Evolutionary conservation across 768 basidiomycete species (phyloP), one percentile per base, ranked within the genome.

Genomic region (Russula vinacea): DNA sequence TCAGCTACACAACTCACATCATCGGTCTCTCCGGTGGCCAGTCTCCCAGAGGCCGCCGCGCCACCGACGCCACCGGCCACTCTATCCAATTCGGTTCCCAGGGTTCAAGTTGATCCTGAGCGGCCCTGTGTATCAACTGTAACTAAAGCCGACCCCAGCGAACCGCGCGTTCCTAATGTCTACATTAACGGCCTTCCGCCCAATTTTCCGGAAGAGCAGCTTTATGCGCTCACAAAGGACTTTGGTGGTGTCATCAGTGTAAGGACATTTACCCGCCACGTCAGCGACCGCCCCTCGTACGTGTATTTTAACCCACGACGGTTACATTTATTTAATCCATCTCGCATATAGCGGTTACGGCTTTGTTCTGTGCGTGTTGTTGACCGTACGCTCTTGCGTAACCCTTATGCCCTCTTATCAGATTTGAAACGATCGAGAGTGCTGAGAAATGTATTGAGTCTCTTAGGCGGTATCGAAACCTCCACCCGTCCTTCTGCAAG

Each of bases 141-240:
- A 2, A 54, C 58, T 54, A 67, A 66, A 45, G 53, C 47, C 24
- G 67, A 67, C 44, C 54, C 53, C 35, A 29, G 32, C 42, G 60
- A 65, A 24, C 37, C 14, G 17, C 71, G 69, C 26, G 85, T 88
- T 1, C 89, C 91, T 0, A 93, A 93, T 69, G 88, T 93, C 0
- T 93, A 93, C 72, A 92, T 93, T 76, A 93, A 93, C 70, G 91
- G 91, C 14, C 81, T 94, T 17, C 90, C 90, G 2, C 88, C 90
- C 5, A 85, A 91, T 74, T 92, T 83, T 70, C 85, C 89, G 0
- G 91, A 92, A 70, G 90, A 90, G 64, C 83, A 90, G 65, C 78
- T 94, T 47, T 86, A 85, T 69, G 83, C 83, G 33, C 83, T 94
- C 59, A 81, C 88, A 39, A 75, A 79, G 26, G 86, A 84, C n/a